Base-by-base conservation (phyloP, 2,329 filamentous ascomycete genomes). In the Penicillium paneum region DNA sequence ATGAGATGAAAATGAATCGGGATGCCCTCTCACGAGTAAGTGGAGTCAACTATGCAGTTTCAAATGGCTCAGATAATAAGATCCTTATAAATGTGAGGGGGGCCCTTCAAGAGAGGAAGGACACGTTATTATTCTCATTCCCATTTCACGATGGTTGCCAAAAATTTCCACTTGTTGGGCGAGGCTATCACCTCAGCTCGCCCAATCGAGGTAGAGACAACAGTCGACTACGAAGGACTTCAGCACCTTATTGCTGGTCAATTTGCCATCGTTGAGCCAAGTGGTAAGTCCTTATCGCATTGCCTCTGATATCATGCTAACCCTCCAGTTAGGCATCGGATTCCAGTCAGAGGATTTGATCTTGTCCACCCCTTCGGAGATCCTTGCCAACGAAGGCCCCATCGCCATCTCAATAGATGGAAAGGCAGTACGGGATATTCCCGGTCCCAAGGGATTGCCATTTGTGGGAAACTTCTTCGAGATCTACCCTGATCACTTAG, bases 401-500 rank as follows among this genome's bases (percentile, higher is more conserved):
- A 53, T 70, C 8, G 58, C 60, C 0, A 64, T 71, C 41, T 64
- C 60, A 5, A 64, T 71, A 44, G 62, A 71, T 40, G 69, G 69
- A 6, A 60, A 65, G 31, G 54, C 59, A 6, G 62, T 71, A n/a
- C 63, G 64, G 35, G 64, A 69, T 8, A 59, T 63, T 5, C 55
- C 57, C 1, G 54, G 57, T 5, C 60, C 60, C 1, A 55, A 44
- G 2, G 63, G 59, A 2, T 36, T 73, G 2, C 71, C 71, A 3
- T 52, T 77, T 15, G 67, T 84, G 5, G 82, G 82, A 15, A 82
- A 78, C 60, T 81, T 76, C 67, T 79, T 79, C 42, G 80, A 83
- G 56, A 66, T 84, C 10, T 84, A 76, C 60, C 82, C 82, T 0
- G 82, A 84, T 56, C 81, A 82, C 55, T 71, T 84, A 0, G 81